Base-by-base conservation (phyloP, 1,139 yeast genomes). In the Petasospora fabianii region DNA sequence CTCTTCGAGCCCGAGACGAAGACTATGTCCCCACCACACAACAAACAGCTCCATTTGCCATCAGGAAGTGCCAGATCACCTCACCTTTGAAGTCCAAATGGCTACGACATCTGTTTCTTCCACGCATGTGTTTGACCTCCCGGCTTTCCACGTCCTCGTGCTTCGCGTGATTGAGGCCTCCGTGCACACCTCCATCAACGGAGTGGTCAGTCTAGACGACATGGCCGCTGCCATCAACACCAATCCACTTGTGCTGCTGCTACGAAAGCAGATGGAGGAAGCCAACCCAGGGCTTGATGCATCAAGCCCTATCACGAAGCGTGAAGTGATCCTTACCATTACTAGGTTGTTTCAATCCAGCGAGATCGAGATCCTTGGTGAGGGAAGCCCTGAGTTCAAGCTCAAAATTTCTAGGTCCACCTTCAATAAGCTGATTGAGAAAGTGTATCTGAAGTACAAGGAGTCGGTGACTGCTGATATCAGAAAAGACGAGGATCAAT, bases 401-500 rank as follows among this genome's bases (percentile, higher is more conserved):
- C 30, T 54, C 15, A 40, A 41, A 20, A 24, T 54, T 13, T 31
- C 44, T 2, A 44, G 51, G 27, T 38, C 30, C 2, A 34, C 48
- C 38, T 51, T 53, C 32, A 42, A 52, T 15, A 43, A 40, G 7
- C 30, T 49, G 21, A 41, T 52, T 8, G 35, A 34, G 4, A 33
- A 34, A 11, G 38, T 43, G n/a, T 35, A 43, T 12, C 35, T 39
- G 9, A 36, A 41, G 7, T 52, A 52, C 30, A 29, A 38, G 8
- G 44, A 41, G 5, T 34, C 36, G 5, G 34, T 42, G 3, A 11
- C 39, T 3, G 24, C 30, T 3, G 41, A 39, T 6, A 59, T 66
- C 26, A 50, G 52, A 26, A 51, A 55, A 6, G 65, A 61, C 35
- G 71, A 66, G 43, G 49, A 49, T 24, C 55, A 53, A 12, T 64